Evolutionary conservation across 139 green algal genomes (phyloP).

Genomic region (Closterium sp.): DNA sequence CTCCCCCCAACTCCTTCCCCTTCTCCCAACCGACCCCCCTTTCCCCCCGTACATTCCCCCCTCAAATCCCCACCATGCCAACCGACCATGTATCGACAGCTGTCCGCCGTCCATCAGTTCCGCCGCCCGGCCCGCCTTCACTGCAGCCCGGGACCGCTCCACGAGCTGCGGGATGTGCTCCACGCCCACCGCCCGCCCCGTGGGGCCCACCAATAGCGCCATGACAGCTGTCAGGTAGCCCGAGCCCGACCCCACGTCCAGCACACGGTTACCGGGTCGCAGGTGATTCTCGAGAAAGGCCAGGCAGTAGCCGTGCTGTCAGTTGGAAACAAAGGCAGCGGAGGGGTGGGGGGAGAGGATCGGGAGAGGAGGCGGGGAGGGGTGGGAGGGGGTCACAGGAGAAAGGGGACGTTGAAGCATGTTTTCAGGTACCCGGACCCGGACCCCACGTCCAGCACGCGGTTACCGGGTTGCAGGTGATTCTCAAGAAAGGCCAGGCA

Average conservation of each 20-base stretch:
- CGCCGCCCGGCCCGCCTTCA: constrained; percentile 13
- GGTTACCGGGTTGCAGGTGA: constrained; percentile 64
- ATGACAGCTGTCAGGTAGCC: constrained; percentile 79
- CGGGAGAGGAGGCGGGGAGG: neutral
- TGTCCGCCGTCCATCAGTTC: constrained; percentile 21
- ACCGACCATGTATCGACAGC: constrained; percentile 11
- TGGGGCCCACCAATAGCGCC: constrained; percentile 64
- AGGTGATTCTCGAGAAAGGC: constrained; percentile 73
- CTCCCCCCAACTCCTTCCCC: too few relatives aligned
- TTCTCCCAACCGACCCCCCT: too few relatives aligned
- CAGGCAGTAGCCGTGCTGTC: constrained; percentile 83
- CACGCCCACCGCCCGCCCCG: constrained; percentile 48
- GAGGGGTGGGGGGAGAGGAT: too few relatives aligned
- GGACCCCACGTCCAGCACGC: constrained; percentile 83
- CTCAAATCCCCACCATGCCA: neutral
- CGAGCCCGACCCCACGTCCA: constrained; percentile 85
- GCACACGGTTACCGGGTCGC: constrained; percentile 64
- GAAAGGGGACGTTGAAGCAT: constrained; percentile 55
- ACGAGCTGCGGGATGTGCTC: constrained; percentile 60
- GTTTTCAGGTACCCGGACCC: constrained; percentile 76
- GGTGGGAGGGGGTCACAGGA: neutral
- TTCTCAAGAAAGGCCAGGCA: constrained; percentile 76
- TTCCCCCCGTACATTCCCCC: neutral
- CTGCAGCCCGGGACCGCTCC: constrained; percentile 12
- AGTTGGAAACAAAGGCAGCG: neutral